phyloP scores from a whole-genome alignment of 108 stramenopile species.

The Pseudonitzschia pungens region DNA sequence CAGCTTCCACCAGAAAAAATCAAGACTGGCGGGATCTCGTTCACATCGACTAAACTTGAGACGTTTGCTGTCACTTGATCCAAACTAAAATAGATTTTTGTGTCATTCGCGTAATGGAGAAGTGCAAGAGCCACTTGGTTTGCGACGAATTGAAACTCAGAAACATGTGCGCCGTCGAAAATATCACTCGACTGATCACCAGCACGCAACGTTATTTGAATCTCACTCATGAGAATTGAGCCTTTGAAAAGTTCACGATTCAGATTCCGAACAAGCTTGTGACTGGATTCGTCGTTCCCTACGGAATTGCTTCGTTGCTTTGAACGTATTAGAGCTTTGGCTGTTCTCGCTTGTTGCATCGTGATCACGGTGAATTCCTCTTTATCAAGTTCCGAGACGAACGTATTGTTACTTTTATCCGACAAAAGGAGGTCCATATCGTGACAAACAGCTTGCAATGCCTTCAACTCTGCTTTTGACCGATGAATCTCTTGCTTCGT shows the following conservation, averaged over 20 bases:
- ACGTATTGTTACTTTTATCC: background rate
- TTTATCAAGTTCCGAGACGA: background rate
- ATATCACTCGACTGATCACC: background rate
- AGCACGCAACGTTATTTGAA: slow-evolving; percentile 21
- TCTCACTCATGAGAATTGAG: slow-evolving; percentile 24
- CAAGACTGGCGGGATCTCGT: background rate
- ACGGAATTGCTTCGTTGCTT: slow-evolving; percentile 23
- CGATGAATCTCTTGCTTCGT: slow-evolving; percentile 34
- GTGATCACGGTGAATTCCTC: slow-evolving; percentile 1
- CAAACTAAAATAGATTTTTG: slow-evolving; percentile 31
- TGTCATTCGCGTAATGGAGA: slow-evolving; percentile 33
- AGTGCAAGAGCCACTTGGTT: slow-evolving; percentile 25
- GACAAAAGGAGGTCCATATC: slow-evolving; percentile 28
- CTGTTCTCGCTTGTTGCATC: slow-evolving; percentile 24
- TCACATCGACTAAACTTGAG: background rate
- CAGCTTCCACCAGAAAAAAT: slow-evolving; percentile 33
- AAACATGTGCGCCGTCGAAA: background rate
- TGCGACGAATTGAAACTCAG: slow-evolving; percentile 17
- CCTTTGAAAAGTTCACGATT: slow-evolving; percentile 41
- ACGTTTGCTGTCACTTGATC: slow-evolving; percentile 26
- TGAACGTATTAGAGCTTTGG: slow-evolving; percentile 23
- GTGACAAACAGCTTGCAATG: slow-evolving; percentile 35
- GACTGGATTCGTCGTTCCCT: slow-evolving; percentile 5
- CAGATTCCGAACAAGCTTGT: slow-evolving; percentile 25
- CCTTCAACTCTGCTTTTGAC: slow-evolving; percentile 45